Evolutionary conservation across 805 yeast species (phyloP), one percentile per base, ranked within the genome.

Genomic region (Sugiyamaella smithiae): DNA sequence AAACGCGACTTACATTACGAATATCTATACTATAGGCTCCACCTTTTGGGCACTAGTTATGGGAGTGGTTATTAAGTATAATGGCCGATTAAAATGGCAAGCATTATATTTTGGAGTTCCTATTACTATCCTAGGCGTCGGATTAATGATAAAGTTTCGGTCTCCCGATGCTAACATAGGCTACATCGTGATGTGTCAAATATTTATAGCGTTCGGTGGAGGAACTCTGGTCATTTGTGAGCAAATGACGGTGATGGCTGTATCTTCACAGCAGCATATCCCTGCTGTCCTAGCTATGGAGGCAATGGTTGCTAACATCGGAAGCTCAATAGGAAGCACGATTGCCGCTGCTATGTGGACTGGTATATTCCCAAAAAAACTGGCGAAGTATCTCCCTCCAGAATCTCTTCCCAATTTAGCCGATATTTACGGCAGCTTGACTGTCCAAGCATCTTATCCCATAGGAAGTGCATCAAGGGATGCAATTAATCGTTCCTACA

Each of bases 271-370:
- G 61, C 80, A 78, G 57, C 68, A 74, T 60, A 75, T 79, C 78
- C 81, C 84, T 12, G 71, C 74, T 41, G 71, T 74, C 12, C 69
- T 76, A 32, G 70, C 84, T 1, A 59, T 79, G 40, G 72, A 73
- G 62, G 67, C 72, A 54, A 70, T 83, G 6, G 61, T 74, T 20
- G 78, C 77, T 58, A 72, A 73, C 54, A 68, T 81, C 47, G 86
- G 86, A 8, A 65, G 77, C 9, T 82, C 84, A 12, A 55, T 80
- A 41, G 86, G 86, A 23, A 61, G 73, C 23, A 64, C 81, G 28
- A 72, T 82, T 31, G 70, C 82, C 14, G 84, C 82, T 56, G 84
- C 85, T 25, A 69, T 81, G 43, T 80, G 85, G 85, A 74, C 80
- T 7, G 33, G 60, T 50, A 54, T 52, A 6, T 66, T 69, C 57